Base-by-base conservation (phyloP, 2,329 filamentous ascomycete genomes). In the Ceratocystis destructans region DNA sequence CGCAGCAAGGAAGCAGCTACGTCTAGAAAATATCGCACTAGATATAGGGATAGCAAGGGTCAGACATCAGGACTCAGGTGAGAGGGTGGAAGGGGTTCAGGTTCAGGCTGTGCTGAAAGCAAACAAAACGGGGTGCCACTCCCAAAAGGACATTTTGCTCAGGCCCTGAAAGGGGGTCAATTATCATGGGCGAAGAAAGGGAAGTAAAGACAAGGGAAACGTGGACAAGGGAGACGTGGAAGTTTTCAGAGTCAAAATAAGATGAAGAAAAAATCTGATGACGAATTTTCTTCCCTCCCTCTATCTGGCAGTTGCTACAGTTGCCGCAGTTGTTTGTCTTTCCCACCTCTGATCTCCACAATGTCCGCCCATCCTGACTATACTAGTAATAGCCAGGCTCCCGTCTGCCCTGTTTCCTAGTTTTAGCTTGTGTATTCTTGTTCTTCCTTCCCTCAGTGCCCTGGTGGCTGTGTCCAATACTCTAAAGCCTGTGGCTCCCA, bases 11-110 rank as follows among this genome's bases (percentile, higher is more conserved):
- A 59, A 31, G 7, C 15, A 37, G 28, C 55, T 20, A 8, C 2
- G 17, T 59, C 55, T 37, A 59, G 55, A 59, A 59, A 59, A 59
- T 59, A 37, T 59, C 28, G 12, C 53, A 37, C 55, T 28, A 37
- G 55, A n/a, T 31, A n/a, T 37, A 31, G 8, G 28, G 25, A 59
- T n/a, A 8, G 48, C 48, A 53, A 53, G 22, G 22, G 48, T 28
- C 4, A 2, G 37, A 41, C 10, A 41, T 15, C 37, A 41, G 37
- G 37, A 41, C 37, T 53, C 48, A 28, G 48, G 48, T 53, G 46
- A 48, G 17, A 15, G 22, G 10, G 12, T 41, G 37, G 20, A 53
- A n/a, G 8, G 22, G 48, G 48, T 22, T 50, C 48, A 48, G 48
- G 48, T 53, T 53, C 20, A 28, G 48, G 48, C 48, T 25, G 48